phyloP scores from a whole-genome alignment of 768 basidiomycete species.

The Mycena galericulata region DNA sequence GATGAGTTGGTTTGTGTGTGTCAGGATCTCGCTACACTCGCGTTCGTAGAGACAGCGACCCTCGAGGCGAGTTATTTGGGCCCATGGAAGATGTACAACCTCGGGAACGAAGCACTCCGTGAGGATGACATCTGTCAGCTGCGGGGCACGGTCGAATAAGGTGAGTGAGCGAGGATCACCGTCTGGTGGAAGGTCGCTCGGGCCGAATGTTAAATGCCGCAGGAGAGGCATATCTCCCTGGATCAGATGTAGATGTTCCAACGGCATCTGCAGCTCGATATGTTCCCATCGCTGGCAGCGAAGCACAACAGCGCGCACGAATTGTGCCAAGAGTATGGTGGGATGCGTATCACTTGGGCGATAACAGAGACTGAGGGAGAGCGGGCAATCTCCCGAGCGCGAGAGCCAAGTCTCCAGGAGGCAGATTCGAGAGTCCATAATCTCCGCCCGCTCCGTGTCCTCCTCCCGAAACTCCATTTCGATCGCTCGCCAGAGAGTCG shows the following conservation, averaged over 20 bases:
- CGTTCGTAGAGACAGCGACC: slow-evolving; percentile 8
- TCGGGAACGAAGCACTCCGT: neutral
- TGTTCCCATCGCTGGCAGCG: slow-evolving; percentile 19
- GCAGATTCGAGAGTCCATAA: neutral
- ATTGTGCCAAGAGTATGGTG: neutral
- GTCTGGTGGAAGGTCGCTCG: neutral
- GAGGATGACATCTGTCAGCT: neutral
- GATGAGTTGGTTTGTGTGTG: neutral
- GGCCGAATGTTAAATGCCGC: slow-evolving; percentile 2
- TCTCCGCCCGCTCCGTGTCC: neutral
- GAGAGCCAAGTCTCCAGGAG: slow-evolving; percentile 3
- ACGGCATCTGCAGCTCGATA: neutral
- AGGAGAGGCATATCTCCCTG: slow-evolving; percentile 22
- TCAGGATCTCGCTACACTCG: slow-evolving; percentile 14
- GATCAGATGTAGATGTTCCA: neutral
- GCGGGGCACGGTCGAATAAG: slow-evolving; percentile 1
- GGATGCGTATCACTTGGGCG: neutral
- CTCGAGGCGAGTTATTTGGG: slow-evolving; percentile 2
- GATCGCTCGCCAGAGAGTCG: slow-evolving; percentile 14
- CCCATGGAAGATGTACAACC: neutral
- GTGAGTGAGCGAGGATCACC: neutral
- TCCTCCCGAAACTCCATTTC: neutral
- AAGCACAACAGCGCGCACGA: neutral
- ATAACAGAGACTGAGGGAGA: slow-evolving; percentile 1
- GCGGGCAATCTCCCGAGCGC: slow-evolving; percentile 1